phyloP scores from a whole-genome alignment of 176 grass and related monocot genomes.

The Eremochloa ophiuroides region DNA sequence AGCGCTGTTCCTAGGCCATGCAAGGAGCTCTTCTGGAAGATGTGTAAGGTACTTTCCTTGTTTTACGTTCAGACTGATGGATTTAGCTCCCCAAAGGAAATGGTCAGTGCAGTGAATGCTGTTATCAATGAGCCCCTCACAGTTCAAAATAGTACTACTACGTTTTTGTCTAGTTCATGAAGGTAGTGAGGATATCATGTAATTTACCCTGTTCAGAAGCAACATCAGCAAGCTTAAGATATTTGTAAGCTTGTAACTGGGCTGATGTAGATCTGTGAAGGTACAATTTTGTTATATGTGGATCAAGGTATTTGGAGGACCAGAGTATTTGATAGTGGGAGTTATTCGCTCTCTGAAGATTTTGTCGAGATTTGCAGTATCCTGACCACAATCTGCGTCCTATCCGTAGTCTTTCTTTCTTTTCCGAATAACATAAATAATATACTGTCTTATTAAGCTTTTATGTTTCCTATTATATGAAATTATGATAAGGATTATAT shows the following conservation, averaged over 20 bases:
- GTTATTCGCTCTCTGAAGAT: neutral
- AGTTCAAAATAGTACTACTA: neutral
- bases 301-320: neutral
- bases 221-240: neutral
- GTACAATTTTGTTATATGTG: neutral
- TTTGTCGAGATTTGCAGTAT: neutral
- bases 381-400: neutral
- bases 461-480: neutral
- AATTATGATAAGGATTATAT: neutral
- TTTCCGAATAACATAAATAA: neutral
- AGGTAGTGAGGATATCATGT: neutral
- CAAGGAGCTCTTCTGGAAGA: slow-evolving; percentile 89
- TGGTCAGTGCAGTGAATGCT: slow-evolving; percentile 57
- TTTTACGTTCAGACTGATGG: slow-evolving; percentile 76
- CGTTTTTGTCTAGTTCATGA: neutral
- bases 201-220: neutral
- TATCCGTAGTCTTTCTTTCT: too few species aligned
- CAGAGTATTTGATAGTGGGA: neutral
- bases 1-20: slow-evolving; percentile 58
- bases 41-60: slow-evolving; percentile 65
- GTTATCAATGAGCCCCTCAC: slow-evolving; percentile 39
- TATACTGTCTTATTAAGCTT: neutral
- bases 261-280: neutral
- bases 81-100: slow-evolving; percentile 70
- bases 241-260: neutral